Base-by-base conservation (phyloP, 2,329 filamentous ascomycete genomes). In the Fusarium lateritium region DNA sequence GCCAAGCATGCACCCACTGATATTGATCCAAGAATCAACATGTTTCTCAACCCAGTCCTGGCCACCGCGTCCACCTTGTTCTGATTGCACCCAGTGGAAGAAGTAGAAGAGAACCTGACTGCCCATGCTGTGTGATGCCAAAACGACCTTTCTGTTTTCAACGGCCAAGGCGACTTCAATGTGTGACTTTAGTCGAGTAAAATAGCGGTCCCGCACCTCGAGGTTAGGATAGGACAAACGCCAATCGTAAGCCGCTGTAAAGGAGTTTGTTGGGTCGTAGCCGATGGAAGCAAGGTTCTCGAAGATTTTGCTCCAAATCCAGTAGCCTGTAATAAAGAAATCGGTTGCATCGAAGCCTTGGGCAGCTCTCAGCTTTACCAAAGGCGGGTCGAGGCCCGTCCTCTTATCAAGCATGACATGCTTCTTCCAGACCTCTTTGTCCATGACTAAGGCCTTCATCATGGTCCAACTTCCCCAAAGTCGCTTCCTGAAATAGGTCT, bases 231-330 rank as follows among this genome's bases (percentile, higher is more conserved):
- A 99, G 1, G 93, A 93, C 58, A 99, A 83, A 24, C 96, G 89
- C 96, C 96, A 99, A 81, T 99, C 96, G 77, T 99, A 87, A 11
- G 89, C 87, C 1, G 90, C 90, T 0, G 89, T 91, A 73, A 87
- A 91, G 4, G 88, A 89, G 73, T 89, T 92, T 33, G 88, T 90
- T 24, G 96, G 95, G 76, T 99, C 96, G 78, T 99, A 99, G 15
- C 96, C 96, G 61, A 99, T 92, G 0, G 94, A 96, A 0, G 96
- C 96, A 52, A 99, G 84, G 76, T 99, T 99, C 81, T 99, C 96
- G 50, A 99, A 85, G 64, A 99, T 98, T 81, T 98, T 98, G 82
- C 93, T 98, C 94, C 94, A 98, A 64, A 99, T 98, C 96, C 96
- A 99, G 81, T 99, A 99, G 11, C 89, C 90, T 0, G 90, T 92